Percentiles rank a stretch among this genome's conserved stretches.
phyloP scores from a whole-genome alignment of 2,329 filamentous ascomycete species.

The Xylariaceae sp. region DNA sequence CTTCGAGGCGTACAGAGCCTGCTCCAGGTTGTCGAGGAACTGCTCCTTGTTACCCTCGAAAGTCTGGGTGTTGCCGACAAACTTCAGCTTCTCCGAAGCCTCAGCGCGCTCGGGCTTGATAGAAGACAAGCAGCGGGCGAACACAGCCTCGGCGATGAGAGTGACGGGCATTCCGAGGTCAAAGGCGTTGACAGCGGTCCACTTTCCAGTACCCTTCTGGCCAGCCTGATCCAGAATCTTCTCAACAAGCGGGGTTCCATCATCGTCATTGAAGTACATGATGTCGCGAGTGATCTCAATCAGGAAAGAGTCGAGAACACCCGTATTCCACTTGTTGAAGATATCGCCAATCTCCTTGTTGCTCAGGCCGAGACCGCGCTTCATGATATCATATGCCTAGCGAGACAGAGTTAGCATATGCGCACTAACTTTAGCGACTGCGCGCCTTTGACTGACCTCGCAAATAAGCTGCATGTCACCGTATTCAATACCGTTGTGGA shows the following conservation, averaged over 20 bases:
- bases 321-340: constrained; percentile 95
- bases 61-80: constrained; percentile 65
- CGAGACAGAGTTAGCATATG: too few relatives aligned
- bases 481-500: constrained; percentile 99
- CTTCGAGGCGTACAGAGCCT: constrained; percentile 98
- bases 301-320: constrained; percentile 96
- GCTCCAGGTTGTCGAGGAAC: constrained; percentile 96
- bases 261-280: constrained; percentile 96
- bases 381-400: constrained; percentile 99
- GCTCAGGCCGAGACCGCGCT: constrained; percentile 84
- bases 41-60: constrained; percentile 88
- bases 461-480: constrained; percentile 99
- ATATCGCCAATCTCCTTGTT: constrained; percentile 96
- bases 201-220: constrained; percentile 99
- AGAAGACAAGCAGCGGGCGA: constrained; percentile 86
- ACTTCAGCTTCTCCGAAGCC: constrained; percentile 72
- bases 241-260: constrained; percentile 85
- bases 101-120: constrained; percentile 89
- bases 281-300: constrained; percentile 99
- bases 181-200: constrained; percentile 98
- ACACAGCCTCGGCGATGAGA: constrained; percentile 93
- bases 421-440: too few relatives aligned
- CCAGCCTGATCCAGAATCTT: constrained; percentile 98
- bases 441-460: constrained; percentile 85
- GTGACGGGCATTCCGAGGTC: constrained; percentile 99